A percentile compares a stretch with the other conserved stretches of the same genome.
These are phyloP conservation scores for Vaccinium darrowii DNA, from an alignment of 148 eudicot genomes.

Conservation along the genomic window DNA sequence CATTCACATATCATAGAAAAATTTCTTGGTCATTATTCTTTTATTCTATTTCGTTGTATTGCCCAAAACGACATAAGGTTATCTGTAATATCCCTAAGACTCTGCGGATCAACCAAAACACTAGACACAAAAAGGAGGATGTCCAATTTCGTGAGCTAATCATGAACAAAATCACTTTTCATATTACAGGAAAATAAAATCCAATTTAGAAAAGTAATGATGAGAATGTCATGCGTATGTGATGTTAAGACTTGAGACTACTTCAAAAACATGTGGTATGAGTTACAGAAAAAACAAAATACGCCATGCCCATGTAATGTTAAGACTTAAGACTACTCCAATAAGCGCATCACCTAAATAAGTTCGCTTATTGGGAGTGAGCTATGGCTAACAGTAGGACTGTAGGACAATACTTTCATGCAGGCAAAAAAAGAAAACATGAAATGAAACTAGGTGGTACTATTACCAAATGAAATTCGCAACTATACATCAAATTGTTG, in stretches of 20 bases:
- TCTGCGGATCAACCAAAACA: background rate
- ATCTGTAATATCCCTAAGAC: background rate
- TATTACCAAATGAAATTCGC: background rate
- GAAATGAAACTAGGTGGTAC: background rate
- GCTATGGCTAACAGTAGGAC: background rate
- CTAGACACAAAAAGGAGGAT: background rate
- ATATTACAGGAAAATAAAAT: background rate
- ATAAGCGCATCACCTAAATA: background rate
- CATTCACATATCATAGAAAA: background rate
- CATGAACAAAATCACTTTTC: no score
- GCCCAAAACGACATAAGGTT: background rate
- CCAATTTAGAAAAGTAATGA: background rate
- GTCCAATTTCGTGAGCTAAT: background rate
- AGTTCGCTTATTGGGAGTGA: background rate
- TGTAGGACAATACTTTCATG: background rate
- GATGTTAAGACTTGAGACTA: no score
- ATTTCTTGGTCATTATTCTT: background rate
- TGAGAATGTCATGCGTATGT: no score
- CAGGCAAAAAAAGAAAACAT: background rate
- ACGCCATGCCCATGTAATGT: background rate
- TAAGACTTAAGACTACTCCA: background rate
- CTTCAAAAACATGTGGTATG: no score
- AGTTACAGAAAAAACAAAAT: no score
- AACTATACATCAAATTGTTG: background rate
- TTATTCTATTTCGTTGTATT: background rate